A percentile compares a stretch with the other conserved stretches of the same genome.
Conservation (phyloP, 2,329 filamentous ascomycete species). For the Penicillium corylophilum region DNA sequence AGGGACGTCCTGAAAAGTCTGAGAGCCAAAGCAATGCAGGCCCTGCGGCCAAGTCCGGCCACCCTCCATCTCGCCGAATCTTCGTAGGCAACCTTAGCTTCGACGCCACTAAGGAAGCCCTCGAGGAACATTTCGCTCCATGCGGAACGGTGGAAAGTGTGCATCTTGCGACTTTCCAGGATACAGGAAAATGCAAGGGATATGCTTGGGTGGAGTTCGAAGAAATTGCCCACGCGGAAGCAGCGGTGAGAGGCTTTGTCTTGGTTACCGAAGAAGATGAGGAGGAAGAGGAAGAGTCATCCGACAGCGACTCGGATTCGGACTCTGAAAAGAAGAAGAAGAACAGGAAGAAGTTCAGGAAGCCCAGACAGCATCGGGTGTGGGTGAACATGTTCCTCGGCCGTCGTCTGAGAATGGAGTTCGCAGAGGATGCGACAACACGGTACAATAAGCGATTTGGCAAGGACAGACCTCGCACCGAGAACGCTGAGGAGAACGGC, state of each 20-base stretch:
- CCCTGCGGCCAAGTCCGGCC: slow-evolving; percentile 42
- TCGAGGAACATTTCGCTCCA: slow-evolving; percentile 76
- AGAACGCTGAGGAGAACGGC: slow-evolving; percentile 23
- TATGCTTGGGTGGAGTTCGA: slow-evolving; percentile 94
- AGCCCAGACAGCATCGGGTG: slow-evolving; percentile 57
- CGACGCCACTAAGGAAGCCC: slow-evolving; percentile 74
- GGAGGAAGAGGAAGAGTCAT: slow-evolving; percentile 54
- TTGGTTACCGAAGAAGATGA: slow-evolving; percentile 56
- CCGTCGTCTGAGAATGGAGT: slow-evolving; percentile 80
- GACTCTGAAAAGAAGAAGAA: slow-evolving; percentile 28
- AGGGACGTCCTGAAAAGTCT: slow-evolving; percentile 77
- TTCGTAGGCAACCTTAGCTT: slow-evolving; percentile 92
- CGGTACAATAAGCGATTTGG: slow-evolving; percentile 94
- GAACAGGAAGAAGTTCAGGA: slow-evolving; percentile 29
- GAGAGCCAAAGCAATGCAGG: slow-evolving; percentile 37
- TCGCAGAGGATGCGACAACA: slow-evolving; percentile 84
- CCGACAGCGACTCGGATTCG: slow-evolving; percentile 29
- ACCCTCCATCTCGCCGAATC: slow-evolving; percentile 72
- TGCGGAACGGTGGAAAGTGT: slow-evolving; percentile 81
- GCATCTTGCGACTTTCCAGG: slow-evolving; percentile 92
- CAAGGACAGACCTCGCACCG: slow-evolving; percentile 55
- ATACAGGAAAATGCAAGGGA: slow-evolving; percentile 96
- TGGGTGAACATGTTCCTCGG: slow-evolving; percentile 84
- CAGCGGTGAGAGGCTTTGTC: slow-evolving; percentile 78
- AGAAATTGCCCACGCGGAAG: slow-evolving; percentile 70